Evolutionary conservation across 257 asterid genomes (phyloP).

Genomic region (Asclepias syriaca): DNA sequence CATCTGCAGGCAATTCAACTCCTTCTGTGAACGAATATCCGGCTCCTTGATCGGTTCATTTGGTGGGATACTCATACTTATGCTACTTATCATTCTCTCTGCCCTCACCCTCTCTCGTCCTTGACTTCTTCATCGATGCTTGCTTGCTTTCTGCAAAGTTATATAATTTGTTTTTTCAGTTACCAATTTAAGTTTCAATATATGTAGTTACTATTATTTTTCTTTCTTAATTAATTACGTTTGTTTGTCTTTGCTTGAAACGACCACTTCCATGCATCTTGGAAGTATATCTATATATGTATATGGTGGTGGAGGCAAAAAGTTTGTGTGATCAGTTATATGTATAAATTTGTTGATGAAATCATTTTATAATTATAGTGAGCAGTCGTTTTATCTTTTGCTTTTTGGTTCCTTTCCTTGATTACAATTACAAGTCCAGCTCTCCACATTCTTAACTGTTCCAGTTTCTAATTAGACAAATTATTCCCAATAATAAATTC

Average conservation of each 20-base stretch:
- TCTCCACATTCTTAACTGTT: not conserved
- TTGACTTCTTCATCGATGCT: conserved; percentile 1
- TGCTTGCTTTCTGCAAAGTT: too few species aligned
- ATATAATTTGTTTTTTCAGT: too few species aligned
- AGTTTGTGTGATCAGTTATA: too few species aligned
- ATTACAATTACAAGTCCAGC: not conserved
- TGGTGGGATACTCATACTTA: conserved; percentile 38
- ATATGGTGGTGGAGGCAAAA: not conserved
- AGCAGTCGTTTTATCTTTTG: not conserved
- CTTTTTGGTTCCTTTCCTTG: not conserved
- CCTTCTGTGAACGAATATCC: conserved; percentile 62
- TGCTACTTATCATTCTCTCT: conserved; percentile 45
- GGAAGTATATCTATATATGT: not conserved
- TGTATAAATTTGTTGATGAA: not conserved
- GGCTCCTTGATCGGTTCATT: conserved; percentile 71
- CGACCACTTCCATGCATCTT: not conserved
- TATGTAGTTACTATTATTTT: too few species aligned
- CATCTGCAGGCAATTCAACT: conserved; percentile 65
- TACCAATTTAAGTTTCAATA: too few species aligned
- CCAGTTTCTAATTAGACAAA: too few species aligned
- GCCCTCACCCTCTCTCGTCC: conserved; percentile 47
- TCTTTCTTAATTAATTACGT: too few species aligned
- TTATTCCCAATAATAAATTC: too few species aligned
- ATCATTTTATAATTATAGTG: not conserved
- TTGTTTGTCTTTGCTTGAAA: not conserved